Percentiles rank a stretch among this genome's conserved stretches.
Conservation (phyloP, 805 yeast species). For the Priceomyces fermenticarens region DNA sequence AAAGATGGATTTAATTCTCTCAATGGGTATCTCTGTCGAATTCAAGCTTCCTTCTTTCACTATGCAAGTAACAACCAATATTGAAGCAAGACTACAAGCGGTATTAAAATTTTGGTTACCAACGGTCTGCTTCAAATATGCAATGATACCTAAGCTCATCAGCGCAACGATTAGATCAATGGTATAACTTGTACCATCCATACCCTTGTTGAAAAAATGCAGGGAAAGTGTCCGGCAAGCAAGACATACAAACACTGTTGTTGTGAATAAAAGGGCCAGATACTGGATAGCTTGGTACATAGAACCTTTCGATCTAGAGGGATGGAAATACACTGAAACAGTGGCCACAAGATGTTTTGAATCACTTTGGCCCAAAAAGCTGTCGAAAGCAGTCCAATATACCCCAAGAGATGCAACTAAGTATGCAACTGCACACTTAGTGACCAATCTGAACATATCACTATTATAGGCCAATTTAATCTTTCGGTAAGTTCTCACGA, state of each 20-base stretch:
- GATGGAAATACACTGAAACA: constrained; percentile 80
- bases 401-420: constrained; percentile 71
- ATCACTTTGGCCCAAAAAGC: constrained; percentile 60
- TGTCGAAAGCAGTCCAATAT: constrained; percentile 49
- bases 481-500: not conserved
- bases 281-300: constrained; percentile 73
- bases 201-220: constrained; percentile 40
- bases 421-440: constrained; percentile 75
- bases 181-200: constrained; percentile 47
- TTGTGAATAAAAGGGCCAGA: constrained; percentile 53
- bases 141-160: constrained; percentile 59
- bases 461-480: constrained; percentile 8
- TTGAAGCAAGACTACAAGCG: constrained; percentile 75
- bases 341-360: constrained; percentile 82
- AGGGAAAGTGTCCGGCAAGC: constrained; percentile 52
- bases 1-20: constrained; percentile 51
- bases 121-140: constrained; percentile 66
- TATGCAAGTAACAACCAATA: constrained; percentile 65
- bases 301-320: constrained; percentile 73
- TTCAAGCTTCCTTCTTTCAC: constrained; percentile 71
- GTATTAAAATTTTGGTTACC: constrained; percentile 71
- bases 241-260: constrained; percentile 51
- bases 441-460: constrained; percentile 27
- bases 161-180: constrained; percentile 55
- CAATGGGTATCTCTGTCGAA: constrained; percentile 54